These are phyloP conservation scores for Earliella scabrosa DNA, from an alignment of 1,284 basidiomycete species.

Conservation along the genomic window DNA sequence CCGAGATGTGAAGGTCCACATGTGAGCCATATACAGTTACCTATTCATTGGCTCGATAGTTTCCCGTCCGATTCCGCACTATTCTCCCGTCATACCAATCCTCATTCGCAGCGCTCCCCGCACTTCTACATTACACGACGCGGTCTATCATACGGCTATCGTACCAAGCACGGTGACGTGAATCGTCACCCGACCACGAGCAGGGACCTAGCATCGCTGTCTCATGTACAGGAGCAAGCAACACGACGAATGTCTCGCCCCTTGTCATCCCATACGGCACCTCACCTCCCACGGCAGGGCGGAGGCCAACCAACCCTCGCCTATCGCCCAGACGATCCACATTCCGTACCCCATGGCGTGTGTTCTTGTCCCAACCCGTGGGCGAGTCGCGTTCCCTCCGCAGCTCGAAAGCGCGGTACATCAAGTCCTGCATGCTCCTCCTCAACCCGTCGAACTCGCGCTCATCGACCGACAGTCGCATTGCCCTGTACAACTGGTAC, in stretches of 20 bases:
- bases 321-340: conserved; percentile 27
- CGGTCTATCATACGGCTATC: no score
- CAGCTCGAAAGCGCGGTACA: conserved; percentile 20
- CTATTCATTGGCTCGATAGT: no score
- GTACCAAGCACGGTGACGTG: not conserved
- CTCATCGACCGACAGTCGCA: conserved; percentile 14
- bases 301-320: conserved; percentile 22
- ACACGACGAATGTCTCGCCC: conserved; percentile 18
- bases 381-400: conserved; percentile 14
- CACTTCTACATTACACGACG: no score
- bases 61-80: no score
- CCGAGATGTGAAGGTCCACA: no score
- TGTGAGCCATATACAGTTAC: no score
- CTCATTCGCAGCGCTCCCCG: no score
- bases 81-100: no score
- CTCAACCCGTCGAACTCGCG: conserved; percentile 11
- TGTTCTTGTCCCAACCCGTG: conserved; percentile 13
- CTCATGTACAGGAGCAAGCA: conserved; percentile 9
- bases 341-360: conserved; percentile 22
- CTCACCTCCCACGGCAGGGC: conserved; percentile 6
- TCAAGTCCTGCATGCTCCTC: conserved; percentile 4
- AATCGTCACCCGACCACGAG: not conserved
- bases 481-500: conserved; percentile 18
- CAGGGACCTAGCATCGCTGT: no score
- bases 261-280: conserved; percentile 7